These are phyloP conservation scores for Coniochaeta prunicola DNA, from an alignment of 2,329 filamentous ascomycete genomes.

Conservation along the genomic window DNA sequence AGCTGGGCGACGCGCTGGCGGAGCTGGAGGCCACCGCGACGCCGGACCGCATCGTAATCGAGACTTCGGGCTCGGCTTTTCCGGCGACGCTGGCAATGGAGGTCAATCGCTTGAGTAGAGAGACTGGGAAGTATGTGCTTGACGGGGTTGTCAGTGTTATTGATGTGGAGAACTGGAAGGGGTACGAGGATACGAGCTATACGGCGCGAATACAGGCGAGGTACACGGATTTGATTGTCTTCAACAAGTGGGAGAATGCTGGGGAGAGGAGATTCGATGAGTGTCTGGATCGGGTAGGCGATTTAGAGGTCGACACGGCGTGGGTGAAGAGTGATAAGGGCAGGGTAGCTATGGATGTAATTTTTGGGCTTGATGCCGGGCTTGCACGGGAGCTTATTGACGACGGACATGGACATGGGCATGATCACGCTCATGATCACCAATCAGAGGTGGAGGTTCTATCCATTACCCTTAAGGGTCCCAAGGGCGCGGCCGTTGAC, in stretches of 20 bases:
- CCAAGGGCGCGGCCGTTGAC: constrained; percentile 34
- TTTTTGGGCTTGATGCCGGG: constrained; percentile 84
- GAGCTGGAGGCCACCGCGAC: constrained; percentile 50
- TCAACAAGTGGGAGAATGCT: constrained; percentile 86
- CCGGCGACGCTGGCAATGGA: constrained; percentile 88
- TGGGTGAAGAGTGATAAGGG: constrained; percentile 83
- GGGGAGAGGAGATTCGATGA: constrained; percentile 69
- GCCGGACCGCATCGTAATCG: constrained; percentile 86
- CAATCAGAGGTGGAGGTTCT: constrained; percentile 92
- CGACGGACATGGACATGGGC: constrained; percentile 24
- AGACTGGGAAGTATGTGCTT: constrained; percentile 62
- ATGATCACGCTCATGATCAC: constrained; percentile 43
- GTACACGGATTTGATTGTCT: constrained; percentile 84
- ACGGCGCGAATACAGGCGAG: constrained; percentile 82
- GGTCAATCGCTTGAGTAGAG: constrained; percentile 70
- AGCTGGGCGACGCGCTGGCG: constrained; percentile 71
- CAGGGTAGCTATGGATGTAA: constrained; percentile 66
- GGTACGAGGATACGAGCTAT: constrained; percentile 85
- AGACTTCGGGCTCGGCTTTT: constrained; percentile 84
- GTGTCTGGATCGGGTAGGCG: constrained; percentile 70
- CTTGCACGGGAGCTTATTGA: constrained; percentile 50
- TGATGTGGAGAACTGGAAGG: constrained; percentile 91
- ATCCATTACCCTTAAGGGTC: constrained; percentile 60
- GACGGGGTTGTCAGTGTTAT: constrained; percentile 87
- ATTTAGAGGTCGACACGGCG: constrained; percentile 71